A percentile compares a stretch with the other conserved stretches of the same genome.
Conservation (phyloP, 2,329 filamentous ascomycete genomes). For the Calonectria henricotiae region DNA sequence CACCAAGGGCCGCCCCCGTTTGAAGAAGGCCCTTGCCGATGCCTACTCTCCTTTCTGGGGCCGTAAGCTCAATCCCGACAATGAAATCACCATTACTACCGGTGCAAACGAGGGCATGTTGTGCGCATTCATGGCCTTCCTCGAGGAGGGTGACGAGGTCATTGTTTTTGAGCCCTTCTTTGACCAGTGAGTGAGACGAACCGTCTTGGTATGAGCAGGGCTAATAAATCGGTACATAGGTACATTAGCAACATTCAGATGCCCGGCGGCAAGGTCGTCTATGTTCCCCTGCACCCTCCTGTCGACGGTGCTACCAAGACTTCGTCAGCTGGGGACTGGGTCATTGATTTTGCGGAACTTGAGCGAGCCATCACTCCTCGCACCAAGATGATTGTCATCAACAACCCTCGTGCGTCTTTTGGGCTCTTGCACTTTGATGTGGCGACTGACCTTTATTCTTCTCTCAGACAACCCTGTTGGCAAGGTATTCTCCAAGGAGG, state of each 20-base stretch:
- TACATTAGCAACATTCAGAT: constrained; percentile 98
- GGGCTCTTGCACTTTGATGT: not conserved
- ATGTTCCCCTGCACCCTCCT: constrained; percentile 95
- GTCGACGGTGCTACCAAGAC: constrained; percentile 84
- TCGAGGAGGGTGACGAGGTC: constrained; percentile 95
- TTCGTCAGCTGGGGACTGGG: constrained; percentile 91
- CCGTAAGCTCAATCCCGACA: constrained; percentile 86
- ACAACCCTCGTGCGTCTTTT: constrained; percentile 73
- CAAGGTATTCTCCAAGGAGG: constrained; percentile 90
- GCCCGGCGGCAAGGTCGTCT: constrained; percentile 94
- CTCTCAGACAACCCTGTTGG: constrained; percentile 89
- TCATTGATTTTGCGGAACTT: constrained; percentile 86
- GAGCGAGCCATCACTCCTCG: constrained; percentile 85
- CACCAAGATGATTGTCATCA: constrained; percentile 97
- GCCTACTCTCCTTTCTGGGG: constrained; percentile 94
- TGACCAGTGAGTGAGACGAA: constrained; percentile 77
- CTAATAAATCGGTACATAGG: constrained; percentile 46
- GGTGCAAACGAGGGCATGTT: constrained; percentile 95
- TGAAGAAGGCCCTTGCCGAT: constrained; percentile 94
- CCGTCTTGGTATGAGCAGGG: not conserved
- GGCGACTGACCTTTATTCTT: constrained; percentile 32
- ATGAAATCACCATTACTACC: constrained; percentile 95
- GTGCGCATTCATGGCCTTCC: constrained; percentile 97
- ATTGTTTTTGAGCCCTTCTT: constrained; percentile 99
- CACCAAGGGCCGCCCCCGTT: constrained; percentile 90